phyloP scores from a whole-genome alignment of 176 grass and related monocot species.

The Oryza brachyantha region DNA sequence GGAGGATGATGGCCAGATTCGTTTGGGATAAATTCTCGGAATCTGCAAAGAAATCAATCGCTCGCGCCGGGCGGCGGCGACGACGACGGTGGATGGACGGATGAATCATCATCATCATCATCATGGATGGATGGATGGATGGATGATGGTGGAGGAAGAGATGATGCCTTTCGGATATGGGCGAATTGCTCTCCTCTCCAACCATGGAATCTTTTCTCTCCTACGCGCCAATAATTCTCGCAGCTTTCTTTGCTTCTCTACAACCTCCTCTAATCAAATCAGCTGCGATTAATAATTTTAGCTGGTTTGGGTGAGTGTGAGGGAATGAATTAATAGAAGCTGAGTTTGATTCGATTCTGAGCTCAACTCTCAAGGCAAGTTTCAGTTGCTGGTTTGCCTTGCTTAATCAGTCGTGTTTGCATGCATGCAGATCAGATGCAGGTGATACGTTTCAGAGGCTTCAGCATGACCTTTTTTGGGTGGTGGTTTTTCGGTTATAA shows the following conservation, averaged over 20 bases:
- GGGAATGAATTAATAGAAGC: no score
- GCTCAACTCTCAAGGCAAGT: neutral
- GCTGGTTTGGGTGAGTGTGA: neutral
- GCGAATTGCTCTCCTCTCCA: constrained; percentile 31
- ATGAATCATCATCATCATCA: neutral
- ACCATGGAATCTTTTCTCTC: constrained; percentile 24
- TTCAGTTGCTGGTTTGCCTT: neutral
- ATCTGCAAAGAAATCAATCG: constrained; percentile 32
- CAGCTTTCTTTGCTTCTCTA: neutral
- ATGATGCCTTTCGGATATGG: constrained; percentile 61
- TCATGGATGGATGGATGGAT: neutral
- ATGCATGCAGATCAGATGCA: neutral
- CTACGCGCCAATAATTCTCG: constrained; percentile 38
- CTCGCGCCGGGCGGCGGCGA: neutral
- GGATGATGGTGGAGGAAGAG: neutral
- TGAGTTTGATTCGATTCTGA: neutral
- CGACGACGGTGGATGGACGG: constrained; percentile 24
- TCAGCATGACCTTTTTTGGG: neutral
- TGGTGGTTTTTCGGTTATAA: neutral
- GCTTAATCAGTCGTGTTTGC: neutral
- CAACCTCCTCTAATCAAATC: neutral
- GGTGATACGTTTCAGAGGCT: neutral
- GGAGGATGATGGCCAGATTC: constrained; percentile 12
- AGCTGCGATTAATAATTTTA: neutral
- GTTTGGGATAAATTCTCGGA: constrained; percentile 43